Conservation (phyloP, 768 basidiomycete species). For the Russula sp. region DNA sequence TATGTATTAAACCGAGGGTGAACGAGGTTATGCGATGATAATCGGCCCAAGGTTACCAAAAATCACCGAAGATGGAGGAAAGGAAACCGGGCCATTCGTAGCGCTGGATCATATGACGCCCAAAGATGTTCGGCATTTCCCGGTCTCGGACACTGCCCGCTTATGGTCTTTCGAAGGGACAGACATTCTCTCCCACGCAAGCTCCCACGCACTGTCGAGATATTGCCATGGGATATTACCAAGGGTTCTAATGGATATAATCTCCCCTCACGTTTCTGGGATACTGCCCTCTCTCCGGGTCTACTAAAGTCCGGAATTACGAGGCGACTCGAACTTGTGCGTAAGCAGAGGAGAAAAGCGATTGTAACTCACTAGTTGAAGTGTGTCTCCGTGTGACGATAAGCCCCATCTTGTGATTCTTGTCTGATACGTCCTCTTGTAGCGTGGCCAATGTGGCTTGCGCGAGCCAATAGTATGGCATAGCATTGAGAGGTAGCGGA, state of each 20-base stretch:
- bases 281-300: neutral
- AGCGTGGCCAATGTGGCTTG: constrained; percentile 46
- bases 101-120: constrained; percentile 15
- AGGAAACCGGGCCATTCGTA: constrained; percentile 1
- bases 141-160: neutral
- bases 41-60: constrained; percentile 26
- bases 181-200: neutral
- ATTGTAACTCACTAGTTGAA: too few relatives aligned
- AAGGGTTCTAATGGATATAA: neutral
- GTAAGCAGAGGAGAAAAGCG: too few relatives aligned
- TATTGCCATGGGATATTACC: neutral
- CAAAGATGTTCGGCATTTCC: constrained; percentile 2
- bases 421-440: constrained; percentile 43
- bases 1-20: constrained; percentile 18
- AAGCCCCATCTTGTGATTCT: constrained; percentile 30
- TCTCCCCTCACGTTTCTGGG: constrained; percentile 10
- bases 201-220: constrained; percentile 21
- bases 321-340: neutral
- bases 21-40: neutral
- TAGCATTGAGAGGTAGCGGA: constrained; percentile 33
- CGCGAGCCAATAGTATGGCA: constrained; percentile 57
- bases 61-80: neutral
- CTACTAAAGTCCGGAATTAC: neutral
- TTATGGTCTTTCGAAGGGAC: constrained; percentile 6
- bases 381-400: constrained; percentile 22